Base-by-base conservation (phyloP, 805 yeast species). In the Candida nemodendra region DNA sequence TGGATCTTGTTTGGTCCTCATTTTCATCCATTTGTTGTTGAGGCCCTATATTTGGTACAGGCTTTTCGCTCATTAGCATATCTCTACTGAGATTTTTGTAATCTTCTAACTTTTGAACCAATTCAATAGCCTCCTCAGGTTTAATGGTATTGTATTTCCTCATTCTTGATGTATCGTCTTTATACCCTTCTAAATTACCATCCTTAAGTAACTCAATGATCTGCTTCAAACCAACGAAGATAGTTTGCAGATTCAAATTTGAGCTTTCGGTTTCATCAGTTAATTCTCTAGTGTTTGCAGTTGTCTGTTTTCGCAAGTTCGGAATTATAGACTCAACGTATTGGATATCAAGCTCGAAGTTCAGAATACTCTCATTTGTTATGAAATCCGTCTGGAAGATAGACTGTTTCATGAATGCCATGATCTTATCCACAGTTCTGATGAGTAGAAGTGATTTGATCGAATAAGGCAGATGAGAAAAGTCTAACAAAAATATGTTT, bases 351-450 rank as follows among this genome's bases (percentile, higher is more conserved):
- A 76, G 56, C 50, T 85, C 86, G 58, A 91, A 90, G 59, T 89
- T 90, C 32, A 64, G 64, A 5, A 81, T 66, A 0, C 91, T 83
- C 40, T 65, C 81, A 16, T 69, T 67, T 15, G 88, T 79, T 48
- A 78, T 79, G 1, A 71, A 73, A 1, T 79, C 75, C 14, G 73
- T 72, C 25, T 71, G 62, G 30, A 78, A 66, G 42, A 90, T 66
- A 7, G 80, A 68, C 30, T 72, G 71, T 44, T 84, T 67, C 57
- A 91, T 77, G 44, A 81, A 77, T 27, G 81, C 76, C 0, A 95
- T 80, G 42, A 93, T 74, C 47, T 84, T 80, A 64, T 90, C 98
- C 57, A 86, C 87, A 18, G 91, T 88, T 55, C 95, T 76, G 48
- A 88, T 80, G 43, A 90, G 74, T n/a, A 95, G 76, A 42, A 89